Evolutionary conservation across 2,329 filamentous ascomycete species (phyloP), one percentile per base, ranked within the genome.

Genomic region (Epichloe gansuensis): DNA sequence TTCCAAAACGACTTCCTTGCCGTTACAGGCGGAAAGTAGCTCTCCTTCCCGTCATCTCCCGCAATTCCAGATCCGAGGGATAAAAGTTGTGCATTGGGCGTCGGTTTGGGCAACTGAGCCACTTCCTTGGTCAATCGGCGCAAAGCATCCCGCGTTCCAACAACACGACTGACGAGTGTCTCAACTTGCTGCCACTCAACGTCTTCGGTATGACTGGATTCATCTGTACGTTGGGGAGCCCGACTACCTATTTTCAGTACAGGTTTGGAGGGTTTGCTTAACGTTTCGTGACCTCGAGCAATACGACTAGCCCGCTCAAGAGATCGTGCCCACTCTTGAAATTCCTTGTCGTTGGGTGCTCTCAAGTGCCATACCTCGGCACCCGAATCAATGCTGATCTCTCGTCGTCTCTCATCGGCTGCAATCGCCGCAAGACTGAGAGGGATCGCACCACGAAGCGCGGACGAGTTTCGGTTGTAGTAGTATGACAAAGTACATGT

Each of bases 401-500:
- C 91, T 57, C 89, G 80, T 39, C 87, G 82, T 61, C 87, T 82
- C 65, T 93, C 88, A 63, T 95, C 90, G 7, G 89, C 89, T 3
- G 90, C 87, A 54, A 98, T 86, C 4, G 89, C 93, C 15, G 93
- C 93, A 49, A 98, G 72, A 27, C 89, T 93, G 8, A 98, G 75
- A 0, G 93, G 93, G 49, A 98, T 93, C 7, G 93, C 89, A 17
- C 93, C 93, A 54, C 93, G 82, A 43, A 98, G 74, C 1, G 91
- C 89, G 5, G 91, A 94, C 5, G 91, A 95, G 63, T 94, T 91
- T 45, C 89, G 85, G 66, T 91, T 93, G 64, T 94, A 87, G 65
- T 96, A 98, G 71, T 98, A 98, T 0, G 93, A 97, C 35, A 98
- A 73, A 0, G 93, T 97, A 55, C 87, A 95, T 0, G 91, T 90